These are phyloP conservation scores for Boeremia exigua DNA, from an alignment of 2,329 filamentous ascomycete species.

Conservation along the genomic window DNA sequence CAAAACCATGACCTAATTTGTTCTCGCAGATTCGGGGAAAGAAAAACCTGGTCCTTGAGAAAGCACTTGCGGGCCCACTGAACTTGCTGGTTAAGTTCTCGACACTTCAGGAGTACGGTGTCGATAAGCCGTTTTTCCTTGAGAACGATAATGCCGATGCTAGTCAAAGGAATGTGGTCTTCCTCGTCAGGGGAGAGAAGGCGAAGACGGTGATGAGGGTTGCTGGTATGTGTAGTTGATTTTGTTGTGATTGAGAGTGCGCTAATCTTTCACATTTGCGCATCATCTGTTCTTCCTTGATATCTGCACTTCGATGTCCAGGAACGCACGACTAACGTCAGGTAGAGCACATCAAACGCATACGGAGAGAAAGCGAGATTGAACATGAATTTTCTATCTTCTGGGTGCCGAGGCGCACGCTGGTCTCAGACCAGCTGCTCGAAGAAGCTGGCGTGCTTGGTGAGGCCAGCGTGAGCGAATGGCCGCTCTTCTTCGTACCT, in stretches of 20 bases:
- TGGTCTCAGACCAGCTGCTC: conserved; percentile 88
- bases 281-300: background rate
- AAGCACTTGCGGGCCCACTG: conserved; percentile 85
- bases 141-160: conserved; percentile 96
- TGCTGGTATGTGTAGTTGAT: conserved; percentile 68
- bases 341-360: conserved; percentile 85
- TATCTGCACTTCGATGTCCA: background rate
- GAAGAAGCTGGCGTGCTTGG: conserved; percentile 93
- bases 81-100: conserved; percentile 94
- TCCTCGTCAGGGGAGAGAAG: conserved; percentile 89
- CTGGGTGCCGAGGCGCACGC: conserved; percentile 90
- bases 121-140: conserved; percentile 95
- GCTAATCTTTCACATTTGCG: too few relatives aligned
- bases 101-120: conserved; percentile 93
- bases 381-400: conserved; percentile 97
- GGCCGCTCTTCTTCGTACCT: conserved; percentile 88
- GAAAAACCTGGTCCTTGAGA: conserved; percentile 96
- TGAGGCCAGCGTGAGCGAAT: conserved; percentile 86
- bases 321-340: background rate
- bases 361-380: conserved; percentile 85
- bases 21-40: conserved; percentile 86
- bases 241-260: too few relatives aligned
- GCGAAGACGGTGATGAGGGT: conserved; percentile 82
- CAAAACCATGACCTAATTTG: conserved; percentile 41
- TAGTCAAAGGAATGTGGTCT: conserved; percentile 92